Evolutionary conservation across 2,329 filamentous ascomycete genomes (phyloP).

Genomic region (Cadophora sp.): DNA sequence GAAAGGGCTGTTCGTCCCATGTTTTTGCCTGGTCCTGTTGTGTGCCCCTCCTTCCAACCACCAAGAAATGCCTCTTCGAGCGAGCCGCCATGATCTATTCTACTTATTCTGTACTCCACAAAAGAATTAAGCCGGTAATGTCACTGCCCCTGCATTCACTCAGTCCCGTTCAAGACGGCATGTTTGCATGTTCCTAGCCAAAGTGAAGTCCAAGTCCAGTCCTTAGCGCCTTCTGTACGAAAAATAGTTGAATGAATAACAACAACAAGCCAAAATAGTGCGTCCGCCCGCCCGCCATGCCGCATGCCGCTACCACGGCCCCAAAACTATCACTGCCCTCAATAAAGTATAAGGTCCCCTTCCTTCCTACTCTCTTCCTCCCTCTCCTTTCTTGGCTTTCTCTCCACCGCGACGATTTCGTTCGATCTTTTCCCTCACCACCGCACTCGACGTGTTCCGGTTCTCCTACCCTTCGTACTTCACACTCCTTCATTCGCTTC

Average conservation of each 20-base stretch:
- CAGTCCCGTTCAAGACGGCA: not conserved
- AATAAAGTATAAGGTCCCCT: slow-evolving; percentile 8
- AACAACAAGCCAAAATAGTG: not conserved
- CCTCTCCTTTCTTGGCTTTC: slow-evolving; percentile 14
- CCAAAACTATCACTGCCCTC: not conserved
- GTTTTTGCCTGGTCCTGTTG: not conserved
- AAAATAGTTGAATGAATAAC: no score
- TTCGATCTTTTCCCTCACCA: slow-evolving; percentile 11
- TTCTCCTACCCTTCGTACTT: slow-evolving; percentile 20
- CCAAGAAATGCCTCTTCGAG: not conserved
- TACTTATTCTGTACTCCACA: not conserved
- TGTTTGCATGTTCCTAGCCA: not conserved
- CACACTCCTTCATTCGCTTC: slow-evolving; percentile 38
- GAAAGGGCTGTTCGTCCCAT: slow-evolving; percentile 16
- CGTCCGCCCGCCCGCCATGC: not conserved
- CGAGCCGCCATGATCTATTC: not conserved
- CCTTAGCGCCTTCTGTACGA: slow-evolving; percentile 5
- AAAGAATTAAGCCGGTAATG: slow-evolving; percentile 5
- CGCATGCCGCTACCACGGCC: not conserved
- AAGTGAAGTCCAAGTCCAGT: slow-evolving; percentile 11
- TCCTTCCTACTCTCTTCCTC: not conserved
- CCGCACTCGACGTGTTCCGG: slow-evolving; percentile 22
- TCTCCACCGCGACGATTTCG: slow-evolving; percentile 6
- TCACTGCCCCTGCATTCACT: not conserved
- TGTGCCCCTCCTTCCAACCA: not conserved